Evolutionary conservation across 1,284 basidiomycete species (phyloP).

Genomic region (Austropuccinia psidii): DNA sequence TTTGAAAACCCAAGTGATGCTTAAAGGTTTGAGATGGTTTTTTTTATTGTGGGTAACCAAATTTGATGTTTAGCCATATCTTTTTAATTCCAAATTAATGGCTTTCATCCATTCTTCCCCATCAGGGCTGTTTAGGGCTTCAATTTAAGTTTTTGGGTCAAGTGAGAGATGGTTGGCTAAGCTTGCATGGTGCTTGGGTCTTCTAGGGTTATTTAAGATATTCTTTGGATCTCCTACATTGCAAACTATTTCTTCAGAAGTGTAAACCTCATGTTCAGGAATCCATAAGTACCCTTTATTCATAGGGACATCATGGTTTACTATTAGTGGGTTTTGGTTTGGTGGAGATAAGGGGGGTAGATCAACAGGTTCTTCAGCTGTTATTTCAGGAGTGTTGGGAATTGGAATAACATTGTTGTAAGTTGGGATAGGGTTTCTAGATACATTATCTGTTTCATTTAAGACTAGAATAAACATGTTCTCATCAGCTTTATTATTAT

Average conservation of each 20-base stretch:
- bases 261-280: not conserved
- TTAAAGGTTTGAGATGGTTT: not conserved
- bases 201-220: not conserved
- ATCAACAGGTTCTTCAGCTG: too few relatives aligned
- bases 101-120: not conserved
- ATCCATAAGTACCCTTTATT: not conserved
- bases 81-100: not conserved
- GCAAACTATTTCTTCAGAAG: not conserved
- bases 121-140: not conserved
- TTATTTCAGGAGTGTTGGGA: too few relatives aligned
- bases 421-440: too few relatives aligned
- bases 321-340: too few relatives aligned
- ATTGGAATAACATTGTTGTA: too few relatives aligned
- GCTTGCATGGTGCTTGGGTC: not conserved
- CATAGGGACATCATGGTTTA: too few relatives aligned
- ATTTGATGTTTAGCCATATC: not conserved
- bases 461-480: too few relatives aligned
- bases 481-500: too few relatives aligned
- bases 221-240: not conserved
- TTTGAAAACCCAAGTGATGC: not conserved
- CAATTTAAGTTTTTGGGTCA: constrained; percentile 1
- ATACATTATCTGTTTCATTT: too few relatives aligned
- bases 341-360: too few relatives aligned
- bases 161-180: not conserved
- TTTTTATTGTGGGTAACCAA: too few relatives aligned